A percentile compares a stretch with the other conserved stretches of the same genome.
These are phyloP conservation scores for Favolaschia claudopus DNA, from an alignment of 768 basidiomycete species.

Conservation along the genomic window DNA sequence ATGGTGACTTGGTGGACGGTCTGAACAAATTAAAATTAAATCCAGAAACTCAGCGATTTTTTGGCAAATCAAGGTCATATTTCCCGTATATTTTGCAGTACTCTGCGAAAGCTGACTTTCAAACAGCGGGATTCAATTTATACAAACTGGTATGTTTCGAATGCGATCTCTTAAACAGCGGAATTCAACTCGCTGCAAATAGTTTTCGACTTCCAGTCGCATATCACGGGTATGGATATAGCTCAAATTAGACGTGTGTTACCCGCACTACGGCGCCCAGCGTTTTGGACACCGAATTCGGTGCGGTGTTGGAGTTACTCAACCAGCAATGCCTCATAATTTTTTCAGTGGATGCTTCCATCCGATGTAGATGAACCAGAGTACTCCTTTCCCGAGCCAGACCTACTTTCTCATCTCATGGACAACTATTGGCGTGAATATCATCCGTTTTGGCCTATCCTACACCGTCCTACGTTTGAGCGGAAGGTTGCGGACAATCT, in stretches of 20 bases:
- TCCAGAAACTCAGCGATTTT: slow-evolving; percentile 52
- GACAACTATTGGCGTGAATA: slow-evolving; percentile 61
- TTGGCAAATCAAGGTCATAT: slow-evolving; percentile 47
- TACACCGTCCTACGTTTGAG: slow-evolving; percentile 79
- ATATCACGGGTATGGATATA: background rate
- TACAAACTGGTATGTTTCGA: slow-evolving; percentile 47
- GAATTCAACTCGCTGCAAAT: slow-evolving; percentile 58
- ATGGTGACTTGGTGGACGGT: slow-evolving; percentile 29
- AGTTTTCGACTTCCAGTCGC: slow-evolving; percentile 59
- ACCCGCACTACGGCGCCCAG: slow-evolving; percentile 43
- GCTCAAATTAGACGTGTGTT: slow-evolving; percentile 15
- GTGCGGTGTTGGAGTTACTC: slow-evolving; percentile 45
- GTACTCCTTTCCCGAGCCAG: slow-evolving; percentile 58
- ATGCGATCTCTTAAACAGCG: slow-evolving; percentile 40
- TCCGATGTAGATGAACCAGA: slow-evolving; percentile 28
- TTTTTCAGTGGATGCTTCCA: slow-evolving; percentile 8
- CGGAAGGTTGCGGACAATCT: slow-evolving; percentile 53
- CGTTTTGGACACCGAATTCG: slow-evolving; percentile 57
- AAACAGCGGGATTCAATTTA: slow-evolving; percentile 55
- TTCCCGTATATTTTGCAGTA: background rate
- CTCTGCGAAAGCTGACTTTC: background rate
- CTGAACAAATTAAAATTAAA: slow-evolving; percentile 46
- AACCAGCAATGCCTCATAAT: too few relatives aligned
- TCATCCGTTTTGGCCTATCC: slow-evolving; percentile 65
- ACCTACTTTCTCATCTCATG: slow-evolving; percentile 62